Evolutionary conservation across 495 filamentous ascomycete species (phyloP), one percentile per base, ranked within the genome.

Genomic region (Lepraria neglecta): DNA sequence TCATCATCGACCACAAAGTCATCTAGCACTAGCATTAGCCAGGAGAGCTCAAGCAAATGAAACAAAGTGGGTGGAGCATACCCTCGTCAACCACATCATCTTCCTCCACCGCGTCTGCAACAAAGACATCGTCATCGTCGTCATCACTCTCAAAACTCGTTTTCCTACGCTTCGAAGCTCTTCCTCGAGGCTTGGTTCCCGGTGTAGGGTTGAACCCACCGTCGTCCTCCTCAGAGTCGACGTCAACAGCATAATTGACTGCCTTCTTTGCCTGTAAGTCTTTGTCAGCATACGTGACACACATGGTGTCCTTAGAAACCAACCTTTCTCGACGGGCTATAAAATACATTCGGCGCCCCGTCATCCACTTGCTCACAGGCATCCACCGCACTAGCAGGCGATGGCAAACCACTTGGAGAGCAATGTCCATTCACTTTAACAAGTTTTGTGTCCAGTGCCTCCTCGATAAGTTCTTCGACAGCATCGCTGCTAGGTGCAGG

Each of bases 401-500:
- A 63, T 58, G 61, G 48, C 19, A 59, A 42, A 9, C 44, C 55
- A 52, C 46, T 43, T 15, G 51, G 27, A 38, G 11, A 14, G 4
- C 43, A 56, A 17, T 44, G 47, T 40, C 52, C 43, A 5, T 58
- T 65, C 58, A 72, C 70, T 69, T 72, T 74, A 11, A 62, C 51
- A 40, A 47, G 58, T 54, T 56, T 61, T 14, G 43, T 66, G 31
- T 68, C 64, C 30, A 71, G 17, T 19, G 9, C 67, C 27, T 75
- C 74, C 27, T 75, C 75, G 0, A 78, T 72, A 12, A 71, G 68
- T 5, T 73, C 56, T 48, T 64, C 63, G 5, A 70, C 65, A 24
- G 82, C 74, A 70, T 92, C 90, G 71, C 89, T 94, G 74, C 88
- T 95, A 3, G 90, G 87, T 2, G 87, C 81, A n/a, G 91, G 89